A percentile compares a stretch with the other conserved stretches of the same genome.
These are phyloP conservation scores for Gossypium davidsonii DNA, from an alignment of 441 rosid species.

Conservation along the genomic window DNA sequence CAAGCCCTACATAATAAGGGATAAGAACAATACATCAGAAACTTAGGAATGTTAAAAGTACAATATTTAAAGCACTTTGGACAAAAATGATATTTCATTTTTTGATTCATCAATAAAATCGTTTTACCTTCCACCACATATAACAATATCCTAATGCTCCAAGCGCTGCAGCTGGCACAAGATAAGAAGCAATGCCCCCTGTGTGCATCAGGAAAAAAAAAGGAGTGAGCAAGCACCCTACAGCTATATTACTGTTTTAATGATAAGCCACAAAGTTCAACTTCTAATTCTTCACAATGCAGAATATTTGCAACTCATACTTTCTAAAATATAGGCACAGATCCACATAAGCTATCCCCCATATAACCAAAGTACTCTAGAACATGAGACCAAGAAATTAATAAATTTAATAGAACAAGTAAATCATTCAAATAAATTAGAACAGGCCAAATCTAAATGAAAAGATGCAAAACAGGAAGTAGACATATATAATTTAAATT, in stretches of 20 bases:
- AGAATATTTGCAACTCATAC: background rate
- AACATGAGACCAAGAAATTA: background rate
- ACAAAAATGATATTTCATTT: slow-evolving; percentile 8
- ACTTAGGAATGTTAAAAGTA: background rate
- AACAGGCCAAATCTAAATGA: background rate
- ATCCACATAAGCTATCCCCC: background rate
- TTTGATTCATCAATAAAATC: slow-evolving; percentile 13
- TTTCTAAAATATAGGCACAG: background rate
- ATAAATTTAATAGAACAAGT: background rate
- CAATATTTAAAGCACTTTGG: background rate
- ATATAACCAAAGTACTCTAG: background rate
- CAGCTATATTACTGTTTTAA: background rate
- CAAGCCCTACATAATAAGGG: slow-evolving; percentile 55
- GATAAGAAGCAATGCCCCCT: slow-evolving; percentile 68
- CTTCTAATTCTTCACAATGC: background rate
- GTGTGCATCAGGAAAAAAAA: slow-evolving; percentile 17
- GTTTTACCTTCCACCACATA: slow-evolving; percentile 89
- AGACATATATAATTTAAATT: background rate
- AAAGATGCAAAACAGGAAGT: background rate
- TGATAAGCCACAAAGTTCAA: slow-evolving; percentile 3
- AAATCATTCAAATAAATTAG: background rate
- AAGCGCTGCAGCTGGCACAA: slow-evolving; percentile 82
- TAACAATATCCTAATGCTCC: slow-evolving; percentile 94
- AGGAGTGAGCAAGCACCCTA: background rate
- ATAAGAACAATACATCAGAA: slow-evolving; percentile 2